Base-by-base conservation (phyloP, 345 rosid species). In the Salix exigua region DNA sequence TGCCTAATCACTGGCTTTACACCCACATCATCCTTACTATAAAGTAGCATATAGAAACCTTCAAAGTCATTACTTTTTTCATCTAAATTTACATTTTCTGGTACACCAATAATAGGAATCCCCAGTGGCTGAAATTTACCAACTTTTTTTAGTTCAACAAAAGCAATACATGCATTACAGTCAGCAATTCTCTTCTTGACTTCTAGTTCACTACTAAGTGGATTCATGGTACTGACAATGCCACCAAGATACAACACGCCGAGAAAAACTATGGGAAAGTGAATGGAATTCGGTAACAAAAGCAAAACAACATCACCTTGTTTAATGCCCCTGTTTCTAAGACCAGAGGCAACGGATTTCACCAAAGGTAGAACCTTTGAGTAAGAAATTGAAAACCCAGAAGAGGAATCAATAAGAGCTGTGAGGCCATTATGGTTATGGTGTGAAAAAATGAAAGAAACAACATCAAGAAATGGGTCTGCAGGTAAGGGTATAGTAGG, bases 261-360 rank as follows among this genome's bases (percentile, higher is more conserved):
- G 72, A 92, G 77, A 82, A 91, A 88, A 51, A 90, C 71, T 23
- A 91, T 3, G 0, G 97, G 98, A 37, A 85, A 87, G 79, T 88
- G 82, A 69, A 91, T 72, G 50, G 94, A 90, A 77, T 92, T 94
- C 40, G 97, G 97, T 77, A 91, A 72, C 68, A 91, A 71, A 76
- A 92, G 83, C 64, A 91, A 80, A 21, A 94, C 92, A 35, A 87
- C 88, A 53, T 94, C 92, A 75, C 97, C 94, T 82, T 84, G 84
- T 2, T 74, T 80, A 48, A 92, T 58, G 40, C 97, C 94, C 28
- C 84, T 23, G 50, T 70, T 76, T 71, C 85, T 89, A 51, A 94
- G 84, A 72, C 87, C 88, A 53, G 86, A 80, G 73, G 95, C 97
- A 63, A 89, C 53, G 70, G 90, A 87, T 28, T 74, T 80, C 68